These are phyloP conservation scores for Beauveria caledonica DNA, from an alignment of 2,329 filamentous ascomycete species.

Conservation along the genomic window DNA sequence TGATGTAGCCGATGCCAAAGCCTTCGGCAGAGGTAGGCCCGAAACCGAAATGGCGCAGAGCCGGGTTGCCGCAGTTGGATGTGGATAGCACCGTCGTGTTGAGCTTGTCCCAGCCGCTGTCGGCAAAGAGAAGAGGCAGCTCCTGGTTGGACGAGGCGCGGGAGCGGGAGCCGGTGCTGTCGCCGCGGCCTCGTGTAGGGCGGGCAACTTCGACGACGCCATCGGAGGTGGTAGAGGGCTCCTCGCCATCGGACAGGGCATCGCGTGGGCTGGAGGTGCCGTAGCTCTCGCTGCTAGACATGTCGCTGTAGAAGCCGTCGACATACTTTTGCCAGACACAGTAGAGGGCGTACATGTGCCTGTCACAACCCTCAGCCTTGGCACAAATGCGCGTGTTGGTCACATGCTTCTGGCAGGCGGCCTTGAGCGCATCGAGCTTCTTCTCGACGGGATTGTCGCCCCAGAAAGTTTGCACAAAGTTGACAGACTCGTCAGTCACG, in stretches of 20 bases:
- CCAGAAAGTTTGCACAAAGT: conserved; percentile 93
- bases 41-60: conserved; percentile 90
- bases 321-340: conserved; percentile 89
- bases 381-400: conserved; percentile 74
- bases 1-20: conserved; percentile 97
- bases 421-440: conserved; percentile 79
- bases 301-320: conserved; percentile 57
- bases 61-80: conserved; percentile 97
- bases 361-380: conserved; percentile 83
- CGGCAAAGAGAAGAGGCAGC: conserved; percentile 76
- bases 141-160: conserved; percentile 30
- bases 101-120: conserved; percentile 86
- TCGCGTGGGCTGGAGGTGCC: conserved; percentile 57
- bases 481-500: conserved; percentile 73
- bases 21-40: conserved; percentile 89
- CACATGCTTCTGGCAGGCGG: conserved; percentile 77
- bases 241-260: conserved; percentile 29
- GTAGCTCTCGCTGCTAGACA: conserved; percentile 46
- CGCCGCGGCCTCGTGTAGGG: conserved; percentile 38
- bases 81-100: conserved; percentile 93
- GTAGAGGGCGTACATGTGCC: conserved; percentile 88
- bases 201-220: conserved; percentile 23
- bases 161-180: conserved; percentile 46
- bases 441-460: conserved; percentile 72
- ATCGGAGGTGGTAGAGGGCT: conserved; percentile 22